Percentiles rank a stretch among this genome's conserved stretches.
phyloP scores from a whole-genome alignment of 2,329 filamentous ascomycete genomes.

The Colletotrichum higginsianum region DNA sequence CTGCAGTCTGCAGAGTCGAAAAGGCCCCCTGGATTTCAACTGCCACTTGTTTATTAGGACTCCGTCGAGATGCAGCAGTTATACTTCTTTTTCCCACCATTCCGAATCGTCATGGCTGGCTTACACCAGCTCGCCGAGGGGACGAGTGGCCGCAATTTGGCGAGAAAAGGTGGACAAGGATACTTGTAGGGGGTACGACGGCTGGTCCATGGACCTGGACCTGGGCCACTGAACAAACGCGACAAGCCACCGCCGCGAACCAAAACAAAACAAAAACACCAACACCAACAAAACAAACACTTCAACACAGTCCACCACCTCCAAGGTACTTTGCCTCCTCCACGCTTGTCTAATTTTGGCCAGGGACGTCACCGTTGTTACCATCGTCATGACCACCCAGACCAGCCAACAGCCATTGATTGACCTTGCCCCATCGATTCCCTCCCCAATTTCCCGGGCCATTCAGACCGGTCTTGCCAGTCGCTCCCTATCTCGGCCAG shows the following conservation, averaged over 20 bases:
- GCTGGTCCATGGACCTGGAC: constrained; percentile 32
- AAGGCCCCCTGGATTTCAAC: constrained; percentile 27
- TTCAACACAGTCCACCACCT: constrained; percentile 15
- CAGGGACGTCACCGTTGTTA: constrained; percentile 24
- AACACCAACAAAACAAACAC: constrained; percentile 27
- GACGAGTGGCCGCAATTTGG: constrained; percentile 13
- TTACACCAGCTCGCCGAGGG: constrained; percentile 9
- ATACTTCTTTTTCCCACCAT: constrained; percentile 14
- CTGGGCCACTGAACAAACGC: constrained; percentile 41
- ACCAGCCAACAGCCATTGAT: constrained; percentile 16
- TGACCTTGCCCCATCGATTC: constrained; percentile 28
- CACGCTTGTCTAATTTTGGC: constrained; percentile 13
- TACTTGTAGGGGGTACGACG: constrained; percentile 10
- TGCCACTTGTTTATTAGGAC: constrained; percentile 38
- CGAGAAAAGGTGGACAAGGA: constrained; percentile 26
- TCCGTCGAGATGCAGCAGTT: constrained; percentile 26
- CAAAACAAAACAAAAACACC: constrained; percentile 41
- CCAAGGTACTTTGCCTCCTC: not conserved
- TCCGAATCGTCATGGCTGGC: constrained; percentile 13
- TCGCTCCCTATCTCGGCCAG: constrained; percentile 9
- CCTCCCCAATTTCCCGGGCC: constrained; percentile 30
- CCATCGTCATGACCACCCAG: constrained; percentile 20
- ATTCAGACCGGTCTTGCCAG: constrained; percentile 16
- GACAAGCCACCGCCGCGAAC: constrained; percentile 40
- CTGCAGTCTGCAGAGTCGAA: constrained; percentile 29